phyloP scores from a whole-genome alignment of 1,284 basidiomycete species.

The Waitea zeae region DNA sequence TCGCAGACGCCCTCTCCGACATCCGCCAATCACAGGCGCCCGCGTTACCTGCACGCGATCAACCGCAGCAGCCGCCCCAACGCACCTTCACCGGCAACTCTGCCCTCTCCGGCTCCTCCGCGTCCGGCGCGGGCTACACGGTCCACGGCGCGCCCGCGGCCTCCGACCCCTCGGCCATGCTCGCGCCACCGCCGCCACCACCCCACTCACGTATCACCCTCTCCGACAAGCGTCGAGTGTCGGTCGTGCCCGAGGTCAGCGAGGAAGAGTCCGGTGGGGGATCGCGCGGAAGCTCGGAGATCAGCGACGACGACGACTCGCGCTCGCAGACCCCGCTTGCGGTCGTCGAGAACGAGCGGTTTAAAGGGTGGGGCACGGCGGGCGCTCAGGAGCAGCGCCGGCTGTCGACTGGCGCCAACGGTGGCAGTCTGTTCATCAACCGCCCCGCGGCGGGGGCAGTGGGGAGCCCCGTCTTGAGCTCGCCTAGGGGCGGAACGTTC shows the following conservation, averaged over 20 bases:
- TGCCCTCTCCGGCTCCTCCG: no score
- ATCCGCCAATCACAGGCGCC: not conserved
- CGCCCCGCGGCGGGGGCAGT: no score
- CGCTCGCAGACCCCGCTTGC: slow-evolving; percentile 20
- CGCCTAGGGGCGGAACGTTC: not conserved
- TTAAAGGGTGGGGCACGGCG: slow-evolving; percentile 10
- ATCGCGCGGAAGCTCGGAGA: slow-evolving; percentile 18
- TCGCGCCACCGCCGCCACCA: no score
- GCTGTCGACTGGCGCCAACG: no score
- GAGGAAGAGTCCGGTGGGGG: slow-evolving; percentile 14
- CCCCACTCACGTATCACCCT: no score
- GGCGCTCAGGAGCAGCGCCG: not conserved
- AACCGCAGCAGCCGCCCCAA: slow-evolving; percentile 10
- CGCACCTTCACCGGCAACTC: slow-evolving; percentile 1
- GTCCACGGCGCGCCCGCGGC: no score
- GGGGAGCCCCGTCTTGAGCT: no score
- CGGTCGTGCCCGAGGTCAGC: not conserved
- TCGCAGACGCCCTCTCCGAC: not conserved
- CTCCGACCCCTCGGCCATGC: no score
- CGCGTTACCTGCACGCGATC: not conserved
- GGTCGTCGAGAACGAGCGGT: slow-evolving; percentile 45
- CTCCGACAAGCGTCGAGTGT: not conserved
- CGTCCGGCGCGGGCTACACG: no score
- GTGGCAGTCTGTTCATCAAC: no score
- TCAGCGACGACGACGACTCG: slow-evolving; percentile 15